phyloP scores from a whole-genome alignment of 192 early-diverging fungal genomes.

The Diversispora epigaea region DNA sequence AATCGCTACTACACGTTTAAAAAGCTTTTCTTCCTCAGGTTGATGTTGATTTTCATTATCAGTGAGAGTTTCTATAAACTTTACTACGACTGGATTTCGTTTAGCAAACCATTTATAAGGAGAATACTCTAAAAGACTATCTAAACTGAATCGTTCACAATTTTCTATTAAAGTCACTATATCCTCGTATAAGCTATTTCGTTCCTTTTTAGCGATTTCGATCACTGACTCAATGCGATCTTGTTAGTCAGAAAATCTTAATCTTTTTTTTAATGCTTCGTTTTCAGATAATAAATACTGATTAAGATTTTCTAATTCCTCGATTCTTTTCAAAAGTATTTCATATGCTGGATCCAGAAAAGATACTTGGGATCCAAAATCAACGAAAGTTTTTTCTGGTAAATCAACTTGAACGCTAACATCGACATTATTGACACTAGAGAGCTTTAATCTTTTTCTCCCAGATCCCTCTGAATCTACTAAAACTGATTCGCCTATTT shows the following conservation, averaged over 20 bases:
- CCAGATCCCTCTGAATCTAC: background rate
- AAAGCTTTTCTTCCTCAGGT: slow-evolving; percentile 16
- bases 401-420: slow-evolving; percentile 7
- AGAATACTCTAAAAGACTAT: slow-evolving; percentile 27
- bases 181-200: slow-evolving; percentile 6
- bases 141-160: slow-evolving; percentile 5
- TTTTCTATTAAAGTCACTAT: slow-evolving; percentile 17
- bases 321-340: slow-evolving; percentile 8
- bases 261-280: background rate
- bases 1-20: slow-evolving; percentile 6
- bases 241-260: slow-evolving; percentile 6
- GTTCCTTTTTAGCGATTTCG: slow-evolving; percentile 20
- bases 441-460: slow-evolving; percentile 11
- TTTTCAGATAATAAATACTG: slow-evolving; percentile 5
- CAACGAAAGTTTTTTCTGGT: background rate
- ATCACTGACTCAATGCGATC: slow-evolving; percentile 3
- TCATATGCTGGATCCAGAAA: too few relatives aligned
- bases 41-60: slow-evolving; percentile 18
- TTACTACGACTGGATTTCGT: slow-evolving; percentile 17
- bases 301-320: slow-evolving; percentile 1
- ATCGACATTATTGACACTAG: slow-evolving; percentile 10
- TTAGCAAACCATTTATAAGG: too few relatives aligned
- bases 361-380: too few relatives aligned
- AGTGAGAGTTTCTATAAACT: slow-evolving; percentile 17
- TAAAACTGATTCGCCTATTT: slow-evolving; percentile 12